A percentile compares a stretch with the other conserved stretches of the same genome.
phyloP scores from a whole-genome alignment of 2,329 filamentous ascomycete species.

The Juglanconis juglandina region DNA sequence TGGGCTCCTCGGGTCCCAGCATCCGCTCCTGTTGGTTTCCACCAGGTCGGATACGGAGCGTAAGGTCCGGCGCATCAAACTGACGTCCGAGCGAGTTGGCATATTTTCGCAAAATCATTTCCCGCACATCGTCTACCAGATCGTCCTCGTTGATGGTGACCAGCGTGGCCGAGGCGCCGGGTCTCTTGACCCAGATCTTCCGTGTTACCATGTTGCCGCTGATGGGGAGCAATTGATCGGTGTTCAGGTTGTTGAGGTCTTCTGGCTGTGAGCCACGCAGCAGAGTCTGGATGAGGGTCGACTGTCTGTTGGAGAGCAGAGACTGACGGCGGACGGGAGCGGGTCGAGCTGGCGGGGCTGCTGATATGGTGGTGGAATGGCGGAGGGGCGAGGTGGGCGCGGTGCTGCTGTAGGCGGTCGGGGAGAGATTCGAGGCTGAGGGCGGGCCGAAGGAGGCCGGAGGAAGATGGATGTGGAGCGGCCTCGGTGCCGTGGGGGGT shows the following conservation, averaged over 20 bases:
- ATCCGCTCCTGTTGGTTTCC: conserved; percentile 64
- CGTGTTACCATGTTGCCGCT: conserved; percentile 58
- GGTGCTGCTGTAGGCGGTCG: conserved; percentile 17
- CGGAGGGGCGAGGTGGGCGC: conserved; percentile 21
- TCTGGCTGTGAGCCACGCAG: conserved; percentile 42
- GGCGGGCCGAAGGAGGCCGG: conserved; percentile 10
- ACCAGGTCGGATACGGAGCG: conserved; percentile 71
- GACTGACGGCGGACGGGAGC: conserved; percentile 39
- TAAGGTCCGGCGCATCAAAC: conserved; percentile 88
- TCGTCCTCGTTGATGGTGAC: conserved; percentile 84
- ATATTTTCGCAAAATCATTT: conserved; percentile 90
- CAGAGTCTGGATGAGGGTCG: conserved; percentile 49
- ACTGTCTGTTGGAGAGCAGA: conserved; percentile 42
- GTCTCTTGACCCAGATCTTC: conserved; percentile 94
- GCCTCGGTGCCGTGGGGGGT: conserved; percentile 1
- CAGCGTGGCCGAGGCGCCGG: conserved; percentile 79
- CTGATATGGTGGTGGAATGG: conserved; percentile 23
- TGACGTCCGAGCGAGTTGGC: conserved; percentile 83
- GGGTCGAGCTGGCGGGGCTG: conserved; percentile 18
- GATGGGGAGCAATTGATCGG: conserved; percentile 35
- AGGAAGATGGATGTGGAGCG: conserved; percentile 13
- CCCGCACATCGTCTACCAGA: conserved; percentile 89
- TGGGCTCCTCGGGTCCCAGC: conserved; percentile 81
- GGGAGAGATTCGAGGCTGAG: conserved; percentile 19
- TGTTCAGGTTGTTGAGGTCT: conserved; percentile 33